Evolutionary conservation across 176 grass and related monocot genomes (phyloP), one percentile per base, ranked within the genome.

Genomic region (Eleusine coracana): DNA sequence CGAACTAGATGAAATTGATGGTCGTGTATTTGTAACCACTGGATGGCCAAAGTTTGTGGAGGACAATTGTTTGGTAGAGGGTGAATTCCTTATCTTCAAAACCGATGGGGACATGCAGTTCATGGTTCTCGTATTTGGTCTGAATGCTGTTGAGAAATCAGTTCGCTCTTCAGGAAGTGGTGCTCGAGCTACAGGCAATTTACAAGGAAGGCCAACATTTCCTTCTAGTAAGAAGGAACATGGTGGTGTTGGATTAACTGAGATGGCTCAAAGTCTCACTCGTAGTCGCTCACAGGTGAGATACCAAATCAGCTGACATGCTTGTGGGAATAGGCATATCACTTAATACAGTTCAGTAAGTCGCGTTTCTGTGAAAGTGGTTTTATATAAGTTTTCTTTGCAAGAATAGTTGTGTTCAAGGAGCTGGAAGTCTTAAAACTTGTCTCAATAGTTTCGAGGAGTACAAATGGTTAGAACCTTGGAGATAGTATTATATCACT

Each of bases 31-130:
- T 85, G 78, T 91, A 60, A 89, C 86, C 13, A 78, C 50, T 0
- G 94, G 94, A 49, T 94, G 94, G 94, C 13, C 75, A 3, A 89
- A 88, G 80, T 97, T 97, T 73, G 94, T 88, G 49, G 81, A 87
- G 60, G 92, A 90, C 46, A 87, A 90, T 76, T 37, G 73, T 41
- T 81, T 97, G 66, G 71, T 54, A 29, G 59, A 87, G 78, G 78
- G 79, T 8, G 94, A 97, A 66, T 92, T 97, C 89, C 86, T 97
- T 74, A 83, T 97, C 40, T 89, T 94, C 62, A 75, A 71, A 58
- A 88, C 90, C 16, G 68, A 87, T 9, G 78, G 81, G 44, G 81
- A 74, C 51, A 82, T 94, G 87, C 85, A 87, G 12, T 94, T 97
- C 80, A 84, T 52, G 39, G 79, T 97, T 64, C 84, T 88, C 0